Conservation (phyloP, 306 rosid genomes). For the Sechiopsis laciniata region DNA sequence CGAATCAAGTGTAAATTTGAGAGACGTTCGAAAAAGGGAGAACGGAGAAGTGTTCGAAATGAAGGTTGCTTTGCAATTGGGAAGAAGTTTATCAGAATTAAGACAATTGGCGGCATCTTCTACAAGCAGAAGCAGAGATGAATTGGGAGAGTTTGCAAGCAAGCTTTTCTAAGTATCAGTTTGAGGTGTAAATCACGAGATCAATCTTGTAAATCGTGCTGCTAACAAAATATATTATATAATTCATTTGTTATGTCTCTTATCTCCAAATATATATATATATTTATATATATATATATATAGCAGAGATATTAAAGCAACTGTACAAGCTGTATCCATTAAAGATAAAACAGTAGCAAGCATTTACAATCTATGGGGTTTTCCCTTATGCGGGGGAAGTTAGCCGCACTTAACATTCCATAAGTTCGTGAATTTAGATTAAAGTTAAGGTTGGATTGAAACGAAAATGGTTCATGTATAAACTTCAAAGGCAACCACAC, state of each 20-base stretch:
- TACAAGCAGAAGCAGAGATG: neutral
- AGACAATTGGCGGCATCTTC: constrained; percentile 39
- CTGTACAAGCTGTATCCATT: constrained; percentile 8
- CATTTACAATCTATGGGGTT: constrained; percentile 5
- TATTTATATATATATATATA: neutral
- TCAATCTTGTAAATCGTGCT: no score
- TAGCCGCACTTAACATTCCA: neutral
- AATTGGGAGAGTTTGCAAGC: no score
- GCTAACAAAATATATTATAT: no score
- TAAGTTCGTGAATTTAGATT: neutral
- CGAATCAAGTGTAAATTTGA: constrained; percentile 37
- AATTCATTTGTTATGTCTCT: no score
- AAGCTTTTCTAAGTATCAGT: neutral
- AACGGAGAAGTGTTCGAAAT: constrained; percentile 56
- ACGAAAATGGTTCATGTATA: neutral
- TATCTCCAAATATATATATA: no score
- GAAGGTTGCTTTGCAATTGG: constrained; percentile 55
- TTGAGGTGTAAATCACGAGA: no score
- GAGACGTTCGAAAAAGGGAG: constrained; percentile 41
- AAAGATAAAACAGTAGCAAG: neutral
- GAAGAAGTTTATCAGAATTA: constrained; percentile 57
- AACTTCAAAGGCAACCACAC: neutral
- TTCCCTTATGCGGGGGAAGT: no score
- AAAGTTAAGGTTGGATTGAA: no score
- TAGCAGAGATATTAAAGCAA: constrained; percentile 2